Evolutionary conservation across 495 filamentous ascomycete genomes (phyloP), one percentile per base, ranked within the genome.

Genomic region (Friedmanniomyces simplex): DNA sequence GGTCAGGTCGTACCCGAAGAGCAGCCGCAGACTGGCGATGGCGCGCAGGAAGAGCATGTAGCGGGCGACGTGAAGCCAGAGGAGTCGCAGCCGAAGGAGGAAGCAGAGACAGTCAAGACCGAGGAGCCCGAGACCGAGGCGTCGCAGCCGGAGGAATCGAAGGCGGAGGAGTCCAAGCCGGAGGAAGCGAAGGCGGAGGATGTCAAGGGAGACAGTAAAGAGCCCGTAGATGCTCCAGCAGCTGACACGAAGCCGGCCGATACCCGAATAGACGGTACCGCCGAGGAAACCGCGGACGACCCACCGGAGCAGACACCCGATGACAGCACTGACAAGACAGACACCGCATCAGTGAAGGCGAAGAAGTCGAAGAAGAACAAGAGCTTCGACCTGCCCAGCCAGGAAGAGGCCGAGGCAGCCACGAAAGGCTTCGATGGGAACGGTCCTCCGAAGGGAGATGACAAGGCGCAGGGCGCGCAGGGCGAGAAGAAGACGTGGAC

Each of bases 1-100:
- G n/a, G n/a, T n/a, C n/a, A n/a, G n/a, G n/a, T n/a, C n/a, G 51
- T 69, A 34, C 68, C 68, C 2, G 61, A 54, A 55, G 62, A 65
- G 37, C 54, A 63, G 5, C 58, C 61, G 3, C 58, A 66, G 10
- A 55, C 21, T 14, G 57, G 30, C 42, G 32, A 24, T 45, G 53
- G 26, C 22, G 32, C 47, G n/a, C 51, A 58, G 16, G 37, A 37
- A 22, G 37, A 52, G 25, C 43, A 24, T n/a, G 16, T n/a, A 36
- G 12, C 3, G 13, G 41, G 41, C 41, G 14, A 43, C 14, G 20
- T 32, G 28, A 32, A 32, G 10, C 28, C 3, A 10, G 28, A 32
- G 4, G 4, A 32, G 28, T 32, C 28, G 28, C 4, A 32, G 28
- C 10, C 28, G 28, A 32, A 32, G 28, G n/a, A n/a, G n/a, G n/a